Evolutionary conservation across 768 basidiomycete genomes (phyloP).

Genomic region (Lactarius akahatsu): DNA sequence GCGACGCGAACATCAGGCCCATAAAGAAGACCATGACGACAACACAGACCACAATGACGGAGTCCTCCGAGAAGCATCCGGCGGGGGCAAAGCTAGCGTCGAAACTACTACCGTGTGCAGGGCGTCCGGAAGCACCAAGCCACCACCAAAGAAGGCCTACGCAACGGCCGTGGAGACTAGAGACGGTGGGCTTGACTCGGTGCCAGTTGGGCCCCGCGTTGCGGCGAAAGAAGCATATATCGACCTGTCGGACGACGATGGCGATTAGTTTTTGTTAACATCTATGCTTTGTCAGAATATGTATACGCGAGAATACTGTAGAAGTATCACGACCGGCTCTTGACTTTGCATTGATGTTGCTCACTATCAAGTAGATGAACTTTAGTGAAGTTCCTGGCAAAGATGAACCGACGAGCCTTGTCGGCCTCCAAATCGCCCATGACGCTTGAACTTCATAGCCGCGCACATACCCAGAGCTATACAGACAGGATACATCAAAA

Average conservation of each 20-base stretch:
- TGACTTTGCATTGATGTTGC: constrained; percentile 36
- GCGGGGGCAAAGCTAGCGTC: constrained; percentile 16
- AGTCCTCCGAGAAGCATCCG: constrained; percentile 55
- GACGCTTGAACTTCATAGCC: constrained; percentile 61
- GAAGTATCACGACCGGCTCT: constrained; percentile 18
- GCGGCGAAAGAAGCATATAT: constrained; percentile 40
- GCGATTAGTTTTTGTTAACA: constrained; percentile 35
- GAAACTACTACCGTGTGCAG: constrained; percentile 38
- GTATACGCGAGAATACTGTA: constrained; percentile 8
- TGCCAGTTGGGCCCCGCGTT: constrained; percentile 40
- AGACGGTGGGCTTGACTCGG: constrained; percentile 44
- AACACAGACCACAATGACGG: constrained; percentile 45
- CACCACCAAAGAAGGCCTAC: constrained; percentile 22
- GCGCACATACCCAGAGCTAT: constrained; percentile 83
- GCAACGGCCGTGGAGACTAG: constrained; percentile 38
- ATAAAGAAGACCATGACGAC: constrained; percentile 52
- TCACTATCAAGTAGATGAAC: constrained; percentile 25
- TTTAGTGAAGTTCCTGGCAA: not conserved
- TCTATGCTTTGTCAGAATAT: constrained; percentile 32
- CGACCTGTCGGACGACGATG: constrained; percentile 49
- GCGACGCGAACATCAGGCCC: constrained; percentile 41
- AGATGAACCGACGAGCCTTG: constrained; percentile 59
- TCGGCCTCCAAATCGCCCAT: constrained; percentile 83
- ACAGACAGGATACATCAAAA: constrained; percentile 19
- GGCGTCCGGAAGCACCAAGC: constrained; percentile 57